Percentiles rank a stretch among this genome's conserved stretches.
These are phyloP conservation scores for Macrophomina tecta DNA, from an alignment of 2,329 filamentous ascomycete genomes.

Conservation along the genomic window DNA sequence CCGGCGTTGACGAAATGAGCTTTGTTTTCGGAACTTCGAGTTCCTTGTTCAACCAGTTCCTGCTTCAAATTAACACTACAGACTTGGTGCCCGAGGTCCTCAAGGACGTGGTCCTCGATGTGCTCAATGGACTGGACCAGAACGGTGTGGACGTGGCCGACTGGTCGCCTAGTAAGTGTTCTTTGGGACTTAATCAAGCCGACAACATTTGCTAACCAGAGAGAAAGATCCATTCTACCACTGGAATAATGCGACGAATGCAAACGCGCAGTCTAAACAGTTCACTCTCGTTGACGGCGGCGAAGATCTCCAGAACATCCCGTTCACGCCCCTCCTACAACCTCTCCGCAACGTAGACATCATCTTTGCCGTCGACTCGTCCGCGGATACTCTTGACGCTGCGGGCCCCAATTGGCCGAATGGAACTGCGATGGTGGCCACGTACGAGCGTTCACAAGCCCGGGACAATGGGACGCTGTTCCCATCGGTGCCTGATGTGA, in stretches of 20 bases:
- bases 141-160: conserved; percentile 74
- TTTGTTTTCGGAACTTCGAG: conserved; percentile 87
- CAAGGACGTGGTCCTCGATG: conserved; percentile 54
- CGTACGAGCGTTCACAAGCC: conserved; percentile 69
- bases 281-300: conserved; percentile 81
- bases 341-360: conserved; percentile 74
- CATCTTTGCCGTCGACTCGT: conserved; percentile 80
- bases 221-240: conserved; percentile 68
- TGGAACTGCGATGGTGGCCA: conserved; percentile 74
- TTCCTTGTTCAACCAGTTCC: conserved; percentile 80
- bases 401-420: conserved; percentile 70
- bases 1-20: conserved; percentile 81
- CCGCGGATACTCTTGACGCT: conserved; percentile 67
- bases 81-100: conserved; percentile 58
- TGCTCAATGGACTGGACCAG: conserved; percentile 64
- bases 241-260: conserved; percentile 66
- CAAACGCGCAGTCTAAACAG: conserved; percentile 57
- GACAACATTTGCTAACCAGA: too few relatives aligned
- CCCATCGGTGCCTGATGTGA: conserved; percentile 72
- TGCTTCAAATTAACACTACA: conserved; percentile 67
- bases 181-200: too few relatives aligned
- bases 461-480: conserved; percentile 73
- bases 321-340: conserved; percentile 77
- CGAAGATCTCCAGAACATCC: conserved; percentile 78
- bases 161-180: conserved; percentile 62